Evolutionary conservation across 2,329 filamentous ascomycete genomes (phyloP).

Genomic region (Neopestalotiopsis sp.): DNA sequence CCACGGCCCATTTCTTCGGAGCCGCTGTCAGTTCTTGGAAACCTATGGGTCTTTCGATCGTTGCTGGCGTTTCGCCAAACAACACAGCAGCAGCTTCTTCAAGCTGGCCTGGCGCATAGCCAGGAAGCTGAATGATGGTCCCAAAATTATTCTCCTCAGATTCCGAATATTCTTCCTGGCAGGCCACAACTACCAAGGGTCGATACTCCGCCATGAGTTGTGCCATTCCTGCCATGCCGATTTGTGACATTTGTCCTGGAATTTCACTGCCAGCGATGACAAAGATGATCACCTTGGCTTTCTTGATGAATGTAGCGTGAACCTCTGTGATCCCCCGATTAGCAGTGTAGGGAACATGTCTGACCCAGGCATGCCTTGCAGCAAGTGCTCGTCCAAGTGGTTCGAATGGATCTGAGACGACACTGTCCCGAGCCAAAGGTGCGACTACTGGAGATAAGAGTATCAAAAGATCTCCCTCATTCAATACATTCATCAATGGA

Average conservation of each 20-base stretch:
- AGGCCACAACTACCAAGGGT: conserved; percentile 59
- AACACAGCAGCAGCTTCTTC: conserved; percentile 57
- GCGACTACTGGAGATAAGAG: conserved; percentile 64
- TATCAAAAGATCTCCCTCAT: conserved; percentile 60
- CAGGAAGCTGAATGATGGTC: conserved; percentile 56
- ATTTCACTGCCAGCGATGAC: conserved; percentile 58
- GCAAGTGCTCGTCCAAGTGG: conserved; percentile 69
- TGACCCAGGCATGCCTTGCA: conserved; percentile 63
- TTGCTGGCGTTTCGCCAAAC: conserved; percentile 45
- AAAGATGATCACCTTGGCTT: conserved; percentile 65
- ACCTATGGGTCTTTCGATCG: not conserved
- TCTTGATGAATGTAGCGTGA: conserved; percentile 67
- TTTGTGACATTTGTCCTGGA: conserved; percentile 56
- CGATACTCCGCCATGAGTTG: conserved; percentile 51
- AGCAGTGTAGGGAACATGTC: conserved; percentile 75
- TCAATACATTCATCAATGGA: conserved; percentile 51
- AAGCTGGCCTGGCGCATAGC: conserved; percentile 54
- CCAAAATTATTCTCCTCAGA: conserved; percentile 50
- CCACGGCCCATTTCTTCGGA: conserved; percentile 47
- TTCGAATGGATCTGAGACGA: conserved; percentile 72
- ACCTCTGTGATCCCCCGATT: conserved; percentile 66
- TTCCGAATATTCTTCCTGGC: conserved; percentile 48
- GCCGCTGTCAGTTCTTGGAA: conserved; percentile 34
- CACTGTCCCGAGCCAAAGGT: conserved; percentile 47
- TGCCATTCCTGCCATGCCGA: conserved; percentile 54